Evolutionary conservation across 2,329 filamentous ascomycete species (phyloP).

Genomic region (Fusarium agapanthi): DNA sequence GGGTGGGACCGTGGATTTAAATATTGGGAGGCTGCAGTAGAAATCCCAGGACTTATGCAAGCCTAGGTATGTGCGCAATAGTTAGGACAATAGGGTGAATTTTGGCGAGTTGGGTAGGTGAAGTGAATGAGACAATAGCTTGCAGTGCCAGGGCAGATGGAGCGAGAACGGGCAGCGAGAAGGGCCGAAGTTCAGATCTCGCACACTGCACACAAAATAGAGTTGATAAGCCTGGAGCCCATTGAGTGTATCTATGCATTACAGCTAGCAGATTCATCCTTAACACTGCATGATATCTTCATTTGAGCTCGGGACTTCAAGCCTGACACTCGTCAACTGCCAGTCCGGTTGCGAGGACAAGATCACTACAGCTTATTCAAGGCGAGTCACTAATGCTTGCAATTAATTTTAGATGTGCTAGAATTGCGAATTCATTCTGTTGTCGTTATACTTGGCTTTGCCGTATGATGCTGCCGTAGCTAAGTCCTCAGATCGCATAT

Average conservation of each 20-base stretch:
- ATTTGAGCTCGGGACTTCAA: not conserved
- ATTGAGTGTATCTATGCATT: too few relatives aligned
- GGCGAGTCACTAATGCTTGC: not conserved
- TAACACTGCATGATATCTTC: not conserved
- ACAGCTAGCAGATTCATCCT: not conserved
- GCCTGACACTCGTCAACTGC: not conserved
- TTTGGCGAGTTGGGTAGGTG: not conserved
- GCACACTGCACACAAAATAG: too few relatives aligned
- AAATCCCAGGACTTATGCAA: not conserved
- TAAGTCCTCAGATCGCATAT: constrained; percentile 9
- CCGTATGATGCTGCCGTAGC: not conserved
- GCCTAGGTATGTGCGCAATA: not conserved
- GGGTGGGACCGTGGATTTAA: not conserved
- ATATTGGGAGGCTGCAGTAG: not conserved
- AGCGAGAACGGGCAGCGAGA: not conserved
- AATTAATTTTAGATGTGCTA: not conserved
- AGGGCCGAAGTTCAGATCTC: not conserved
- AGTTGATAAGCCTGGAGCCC: not conserved
- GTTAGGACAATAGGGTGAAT: not conserved
- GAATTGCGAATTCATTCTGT: not conserved
- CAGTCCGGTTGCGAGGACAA: not conserved
- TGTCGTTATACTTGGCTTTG: constrained; percentile 6
- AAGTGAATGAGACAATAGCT: not conserved
- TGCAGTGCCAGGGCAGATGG: constrained; percentile 5
- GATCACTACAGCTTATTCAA: not conserved